These are phyloP conservation scores for Candida jianshihensis DNA, from an alignment of 805 yeast genomes.

Conservation along the genomic window DNA sequence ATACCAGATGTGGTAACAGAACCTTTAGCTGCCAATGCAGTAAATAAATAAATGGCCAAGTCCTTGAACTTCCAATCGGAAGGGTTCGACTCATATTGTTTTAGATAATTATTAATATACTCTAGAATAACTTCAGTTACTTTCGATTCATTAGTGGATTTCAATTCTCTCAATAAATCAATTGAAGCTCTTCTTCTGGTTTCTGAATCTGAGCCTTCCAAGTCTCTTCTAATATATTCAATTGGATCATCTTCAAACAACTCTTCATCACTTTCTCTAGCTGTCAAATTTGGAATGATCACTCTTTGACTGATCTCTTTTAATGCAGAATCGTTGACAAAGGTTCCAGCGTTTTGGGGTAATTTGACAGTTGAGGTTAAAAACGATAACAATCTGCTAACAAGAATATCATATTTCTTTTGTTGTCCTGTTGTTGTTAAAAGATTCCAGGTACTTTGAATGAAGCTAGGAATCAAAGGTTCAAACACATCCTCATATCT, in stretches of 20 bases:
- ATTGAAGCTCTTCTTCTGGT: conserved; percentile 91
- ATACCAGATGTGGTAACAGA: conserved; percentile 82
- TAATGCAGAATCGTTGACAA: conserved; percentile 55
- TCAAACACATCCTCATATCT: conserved; percentile 90
- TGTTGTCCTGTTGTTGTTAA: conserved; percentile 59
- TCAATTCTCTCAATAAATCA: conserved; percentile 81
- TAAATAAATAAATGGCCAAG: conserved; percentile 76
- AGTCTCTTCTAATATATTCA: conserved; percentile 83
- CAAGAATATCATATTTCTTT: conserved; percentile 77
- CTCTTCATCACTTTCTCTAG: conserved; percentile 87
- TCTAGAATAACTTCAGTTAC: conserved; percentile 70
- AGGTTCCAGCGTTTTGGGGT: conserved; percentile 59
- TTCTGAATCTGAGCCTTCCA: conserved; percentile 92
- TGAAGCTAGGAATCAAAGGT: conserved; percentile 68
- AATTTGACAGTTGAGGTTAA: conserved; percentile 74
- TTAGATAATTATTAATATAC: conserved; percentile 63
- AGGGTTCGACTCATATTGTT: conserved; percentile 36
- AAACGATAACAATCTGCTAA: conserved; percentile 73
- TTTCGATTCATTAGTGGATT: conserved; percentile 64
- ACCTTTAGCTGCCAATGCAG: conserved; percentile 89
- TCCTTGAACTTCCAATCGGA: conserved; percentile 81
- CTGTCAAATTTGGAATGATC: conserved; percentile 78
- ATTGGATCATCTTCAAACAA: conserved; percentile 96
- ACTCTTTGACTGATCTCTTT: conserved; percentile 76
- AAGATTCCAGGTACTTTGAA: conserved; percentile 75